Evolutionary conservation across 371 early-diverging fungal genomes (phyloP), one percentile per base, ranked within the genome.

Genomic region (Mucor racemosus): DNA sequence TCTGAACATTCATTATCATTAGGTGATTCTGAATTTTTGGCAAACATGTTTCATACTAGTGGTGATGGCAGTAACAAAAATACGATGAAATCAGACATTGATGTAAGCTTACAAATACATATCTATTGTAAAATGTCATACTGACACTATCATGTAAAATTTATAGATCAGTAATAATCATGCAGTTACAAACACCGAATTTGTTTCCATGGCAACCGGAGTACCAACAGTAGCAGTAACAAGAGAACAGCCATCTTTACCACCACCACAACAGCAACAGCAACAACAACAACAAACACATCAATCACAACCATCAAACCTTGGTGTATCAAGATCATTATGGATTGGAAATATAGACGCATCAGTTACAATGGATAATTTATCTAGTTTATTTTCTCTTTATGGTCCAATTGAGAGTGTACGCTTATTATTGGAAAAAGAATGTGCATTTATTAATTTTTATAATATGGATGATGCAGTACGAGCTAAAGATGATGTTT

Each of bases 291-390:
- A 55, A 21, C 50, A 50, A 46, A 68, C 9, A 69, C 69, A 15
- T 9, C n/a, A n/a, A n/a, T n/a, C n/a, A n/a, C n/a, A n/a, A n/a
- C n/a, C n/a, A n/a, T 46, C 46, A 9, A 46, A 46, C 34, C 31
- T 42, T 54, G 69, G 76, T 34, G 90, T 90, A 3, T 89, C 96
- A 36, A 89, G 97, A 1, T 94, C 96, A 7, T 83, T 98, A 11
- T 97, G 97, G 97, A 91, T 97, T 50, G 97, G 97, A 38, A 97
- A 97, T 69, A 86, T 97, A n/a, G 96, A 95, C 67, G 79, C 91
- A 0, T 76, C 86, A 5, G 86, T 96, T 65, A 87, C 88, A 7
- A 84, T 87, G 10, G 88, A 92, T 10, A 92, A 92, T 48, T 78
- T 98, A 60, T 86, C 91, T 14, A 80, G 85, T 57, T 68, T 91